These are phyloP conservation scores for Tubosaeta sp. DNA, from an alignment of 768 basidiomycete species.

Conservation along the genomic window DNA sequence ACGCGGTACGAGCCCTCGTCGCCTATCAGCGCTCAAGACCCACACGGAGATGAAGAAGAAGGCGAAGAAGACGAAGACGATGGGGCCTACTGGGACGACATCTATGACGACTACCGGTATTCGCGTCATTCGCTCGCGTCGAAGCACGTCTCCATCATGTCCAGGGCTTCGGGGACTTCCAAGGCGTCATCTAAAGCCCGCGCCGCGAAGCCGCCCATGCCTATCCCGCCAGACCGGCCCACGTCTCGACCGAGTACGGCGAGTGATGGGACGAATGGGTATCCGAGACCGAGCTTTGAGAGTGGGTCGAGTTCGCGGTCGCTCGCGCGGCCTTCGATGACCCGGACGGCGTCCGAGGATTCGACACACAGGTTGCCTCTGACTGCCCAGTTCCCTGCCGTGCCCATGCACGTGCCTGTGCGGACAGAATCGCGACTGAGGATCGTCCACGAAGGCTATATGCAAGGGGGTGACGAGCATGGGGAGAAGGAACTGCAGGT, in stretches of 20 bases:
- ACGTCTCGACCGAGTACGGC: constrained; percentile 17
- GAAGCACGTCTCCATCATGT: constrained; percentile 17
- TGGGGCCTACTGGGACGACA: constrained; percentile 62
- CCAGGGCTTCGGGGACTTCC: constrained; percentile 21
- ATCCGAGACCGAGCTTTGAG: constrained; percentile 24
- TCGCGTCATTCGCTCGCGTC: constrained; percentile 54
- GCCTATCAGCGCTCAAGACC: constrained; percentile 8
- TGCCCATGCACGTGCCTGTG: constrained; percentile 27
- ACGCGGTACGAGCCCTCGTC: constrained; percentile 27
- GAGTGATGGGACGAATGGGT: constrained; percentile 17
- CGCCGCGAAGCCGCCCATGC: constrained; percentile 23
- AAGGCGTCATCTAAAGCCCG: constrained; percentile 25
- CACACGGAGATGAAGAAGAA: constrained; percentile 8
- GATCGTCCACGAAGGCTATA: constrained; percentile 25
- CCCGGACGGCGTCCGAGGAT: constrained; percentile 22
- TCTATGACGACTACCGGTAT: constrained; percentile 79
- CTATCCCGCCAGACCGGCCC: constrained; percentile 21
- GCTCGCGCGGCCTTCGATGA: constrained; percentile 17
- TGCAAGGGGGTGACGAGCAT: constrained; percentile 17
- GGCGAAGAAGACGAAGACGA: constrained; percentile 26
- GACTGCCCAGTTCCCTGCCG: constrained; percentile 30
- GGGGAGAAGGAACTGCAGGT: constrained; percentile 15
- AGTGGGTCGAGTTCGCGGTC: constrained; percentile 19
- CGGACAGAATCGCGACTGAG: constrained; percentile 30
- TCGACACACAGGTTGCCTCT: constrained; percentile 23